Evolutionary conservation across 208 protist species (phyloP), one percentile per base, ranked within the genome.

Genomic region (Tetramitus jugosus): DNA sequence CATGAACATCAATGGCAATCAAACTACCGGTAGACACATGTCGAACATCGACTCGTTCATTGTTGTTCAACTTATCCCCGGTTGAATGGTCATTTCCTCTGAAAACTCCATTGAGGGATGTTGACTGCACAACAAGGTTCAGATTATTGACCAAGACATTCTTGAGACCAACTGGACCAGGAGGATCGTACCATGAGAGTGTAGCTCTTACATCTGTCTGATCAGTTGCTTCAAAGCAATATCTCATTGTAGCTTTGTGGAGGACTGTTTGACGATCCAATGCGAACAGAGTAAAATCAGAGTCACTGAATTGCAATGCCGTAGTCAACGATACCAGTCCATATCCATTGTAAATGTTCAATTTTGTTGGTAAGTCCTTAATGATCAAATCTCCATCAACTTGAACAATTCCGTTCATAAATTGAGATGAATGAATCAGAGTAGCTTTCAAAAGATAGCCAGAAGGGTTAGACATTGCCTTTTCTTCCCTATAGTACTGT

Each of bases 381-480:
- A 26, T 20, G 49, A 26, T 20, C 49, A 56, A 20, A 56, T 10
- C 20, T 31, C 56, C 56, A n/a, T 62, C 17, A 62, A 3, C 29
- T 17, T 49, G 4, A 17, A 3, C 17, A 62, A 10, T 62, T 62
- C 56, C 56, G 14, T 26, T 26, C 56, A 62, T 8, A 62, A 8
- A 3, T 29, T 33, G 17, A 23, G 56, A 6, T 40, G 33, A 42
- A 39, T 65, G 10, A 33, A 65, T 42, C 60, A 65, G 33, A 23
- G 35, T 65, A 42, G 60, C 60, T 65, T 65, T 65, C 40, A 65
- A 33, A 26, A 65, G 62, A 52, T 0, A n/a, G 6, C 35, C 14
- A 90, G 88, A 45, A 26, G 2, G 2, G 6, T 56, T 61, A 40
- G 29, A 26, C 4, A 49, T 23, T 13, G 4, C 20, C 31, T 40